phyloP scores from a whole-genome alignment of 179 eudicot species.

The Beta macrorhiza region DNA sequence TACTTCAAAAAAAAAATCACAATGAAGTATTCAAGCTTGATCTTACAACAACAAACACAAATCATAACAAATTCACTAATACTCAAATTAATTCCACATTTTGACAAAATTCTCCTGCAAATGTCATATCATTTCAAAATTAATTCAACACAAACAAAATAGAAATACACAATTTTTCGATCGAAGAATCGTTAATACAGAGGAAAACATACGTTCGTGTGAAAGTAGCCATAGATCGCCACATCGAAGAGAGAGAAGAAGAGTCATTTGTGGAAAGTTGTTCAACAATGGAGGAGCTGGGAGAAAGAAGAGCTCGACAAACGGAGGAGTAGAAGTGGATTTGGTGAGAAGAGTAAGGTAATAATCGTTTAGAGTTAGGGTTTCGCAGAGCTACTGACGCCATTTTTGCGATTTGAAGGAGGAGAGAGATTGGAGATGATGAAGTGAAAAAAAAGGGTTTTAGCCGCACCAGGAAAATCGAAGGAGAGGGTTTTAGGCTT shows the following conservation, averaged over 20 bases:
- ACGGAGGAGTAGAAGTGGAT: constrained; percentile 43
- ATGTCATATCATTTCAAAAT: constrained; percentile 3
- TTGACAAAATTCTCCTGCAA: background rate
- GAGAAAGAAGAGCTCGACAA: constrained; percentile 44
- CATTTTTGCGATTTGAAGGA: constrained; percentile 37
- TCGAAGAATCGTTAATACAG: background rate
- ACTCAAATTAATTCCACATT: background rate
- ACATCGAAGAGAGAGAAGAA: constrained; percentile 33
- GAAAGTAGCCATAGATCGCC: constrained; percentile 97
- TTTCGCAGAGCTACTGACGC: constrained; percentile 67
- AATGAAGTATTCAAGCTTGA: background rate
- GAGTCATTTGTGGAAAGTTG: constrained; percentile 38
- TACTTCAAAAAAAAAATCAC: background rate
- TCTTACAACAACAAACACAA: background rate
- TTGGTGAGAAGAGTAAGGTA: constrained; percentile 49
- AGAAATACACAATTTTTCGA: background rate
- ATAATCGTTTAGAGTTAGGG: constrained; percentile 57
- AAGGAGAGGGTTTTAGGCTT: constrained; percentile 24
- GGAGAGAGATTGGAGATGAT: background rate
- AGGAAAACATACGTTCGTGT: constrained; percentile 63
- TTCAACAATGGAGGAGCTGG: constrained; percentile 39
- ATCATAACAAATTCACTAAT: background rate
- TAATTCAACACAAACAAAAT: background rate
- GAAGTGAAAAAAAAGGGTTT: constrained; percentile 19
- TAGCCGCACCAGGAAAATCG: constrained; percentile 18